phyloP scores from a whole-genome alignment of 768 basidiomycete genomes.

The Boletus rex-veris region DNA sequence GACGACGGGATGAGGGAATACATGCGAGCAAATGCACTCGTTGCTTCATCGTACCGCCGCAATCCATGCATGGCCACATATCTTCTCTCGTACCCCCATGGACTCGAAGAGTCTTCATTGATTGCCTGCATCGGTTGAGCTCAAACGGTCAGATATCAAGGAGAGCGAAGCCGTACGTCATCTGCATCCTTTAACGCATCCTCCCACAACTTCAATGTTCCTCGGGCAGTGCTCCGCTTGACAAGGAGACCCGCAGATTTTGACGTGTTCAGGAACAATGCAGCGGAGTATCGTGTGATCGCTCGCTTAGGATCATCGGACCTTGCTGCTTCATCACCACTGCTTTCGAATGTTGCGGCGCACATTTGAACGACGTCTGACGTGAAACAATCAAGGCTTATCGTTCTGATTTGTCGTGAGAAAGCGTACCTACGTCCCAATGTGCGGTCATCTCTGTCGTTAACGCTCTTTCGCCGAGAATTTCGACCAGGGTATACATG shows the following conservation, averaged over 20 bases:
- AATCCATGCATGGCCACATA: constrained; percentile 3
- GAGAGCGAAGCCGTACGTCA: background rate
- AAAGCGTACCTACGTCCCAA: background rate
- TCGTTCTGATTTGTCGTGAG: background rate
- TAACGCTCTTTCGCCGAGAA: background rate
- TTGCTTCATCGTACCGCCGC: background rate
- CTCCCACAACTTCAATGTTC: background rate
- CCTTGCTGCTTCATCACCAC: too few species aligned
- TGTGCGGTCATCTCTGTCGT: background rate
- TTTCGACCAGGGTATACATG: background rate
- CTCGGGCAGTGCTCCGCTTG: too few species aligned
- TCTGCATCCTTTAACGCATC: constrained; percentile 16
- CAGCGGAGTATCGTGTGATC: too few species aligned
- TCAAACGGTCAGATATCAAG: too few species aligned
- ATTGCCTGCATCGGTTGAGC: background rate
- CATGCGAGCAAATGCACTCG: background rate
- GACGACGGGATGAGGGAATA: background rate
- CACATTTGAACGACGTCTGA: background rate
- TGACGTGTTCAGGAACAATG: too few species aligned
- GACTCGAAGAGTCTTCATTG: background rate
- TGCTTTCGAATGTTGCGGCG: too few species aligned
- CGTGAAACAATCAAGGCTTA: background rate
- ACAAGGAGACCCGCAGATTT: too few species aligned
- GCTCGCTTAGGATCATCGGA: too few species aligned
- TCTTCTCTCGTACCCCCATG: constrained; percentile 1